Base-by-base conservation (phyloP, 768 basidiomycete species). In the Macrolepiota dolichaula region DNA sequence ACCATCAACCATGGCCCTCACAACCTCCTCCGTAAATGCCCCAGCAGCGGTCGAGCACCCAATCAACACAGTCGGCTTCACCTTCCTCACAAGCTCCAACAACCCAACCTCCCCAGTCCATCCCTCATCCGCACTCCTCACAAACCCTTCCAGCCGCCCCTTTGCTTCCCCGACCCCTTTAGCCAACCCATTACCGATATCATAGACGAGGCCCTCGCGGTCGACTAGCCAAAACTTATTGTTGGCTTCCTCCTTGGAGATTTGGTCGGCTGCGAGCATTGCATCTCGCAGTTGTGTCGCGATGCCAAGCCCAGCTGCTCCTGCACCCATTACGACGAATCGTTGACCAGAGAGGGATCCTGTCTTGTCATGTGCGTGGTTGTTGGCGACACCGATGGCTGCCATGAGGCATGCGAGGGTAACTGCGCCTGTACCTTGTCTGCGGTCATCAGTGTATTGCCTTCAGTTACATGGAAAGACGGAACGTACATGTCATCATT, bases 401-500 rank as follows among this genome's bases (percentile, higher is more conserved):
- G 89, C 79, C 78, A 89, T 85, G 46, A 89, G 71, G 11, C 84
- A 84, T 0, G 90, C 81, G 22, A 92, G 80, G 0, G 88, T 86
- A 35, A 92, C 89, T 0, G 89, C 86, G 27, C 91, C 87, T 9
- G 92, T 88, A 37, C 88, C 87, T 78, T 90, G 88, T 27, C 87
- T 89, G 61, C 51, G 17, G 19, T 12, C 12, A 11, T 11, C 11
- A 38, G 38, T 13, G 12, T 38, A 22, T 38, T 2, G 4, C 13
- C 12, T 3, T 24, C 7, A 6, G 10, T 10, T 22, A 1, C 7
- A 22, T 54, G 36, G 32, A 19, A 2, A 35, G 40, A 67, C n/a
- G n/a, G n/a, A n/a, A n/a, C 70, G 1, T 70, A 88, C 88, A 94
- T 89, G 69, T 95, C 92, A 63, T 95, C 93, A 69, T 95, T 95